Evolutionary conservation across 768 basidiomycete genomes (phyloP).

Genomic region (Tulasnella sp.): DNA sequence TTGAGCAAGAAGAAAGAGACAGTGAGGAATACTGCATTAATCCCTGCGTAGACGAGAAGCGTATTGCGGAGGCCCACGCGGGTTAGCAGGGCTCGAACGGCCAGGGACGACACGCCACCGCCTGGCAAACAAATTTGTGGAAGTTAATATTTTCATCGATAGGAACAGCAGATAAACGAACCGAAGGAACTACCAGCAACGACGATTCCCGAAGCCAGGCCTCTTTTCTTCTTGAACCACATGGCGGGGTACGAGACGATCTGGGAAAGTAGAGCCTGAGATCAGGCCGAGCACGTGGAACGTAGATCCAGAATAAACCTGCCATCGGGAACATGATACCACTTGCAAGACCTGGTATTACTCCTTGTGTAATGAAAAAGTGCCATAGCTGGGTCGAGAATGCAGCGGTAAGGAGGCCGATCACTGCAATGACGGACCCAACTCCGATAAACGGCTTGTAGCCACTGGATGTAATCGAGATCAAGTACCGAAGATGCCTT

Average conservation of each 20-base stretch:
- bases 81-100: conserved; percentile 44
- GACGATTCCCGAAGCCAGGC: conserved; percentile 36
- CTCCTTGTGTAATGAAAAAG: conserved; percentile 36
- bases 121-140: conserved; percentile 9
- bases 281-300: not conserved
- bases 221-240: conserved; percentile 36
- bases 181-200: conserved; percentile 37
- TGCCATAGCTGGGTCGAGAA: conserved; percentile 37
- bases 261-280: not conserved
- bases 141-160: not conserved
- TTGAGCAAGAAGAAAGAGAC: conserved; percentile 44
- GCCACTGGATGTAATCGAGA: conserved; percentile 15
- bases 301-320: not conserved
- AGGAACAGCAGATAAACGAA: not conserved
- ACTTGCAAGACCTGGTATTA: conserved; percentile 28
- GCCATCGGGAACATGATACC: conserved; percentile 35
- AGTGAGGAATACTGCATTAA: conserved; percentile 41
- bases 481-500: not conserved
- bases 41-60: conserved; percentile 43
- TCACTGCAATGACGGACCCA: conserved; percentile 30
- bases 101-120: conserved; percentile 34
- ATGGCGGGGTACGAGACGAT: conserved; percentile 35
- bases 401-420: conserved; percentile 29
- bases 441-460: conserved; percentile 35
- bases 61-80: conserved; percentile 44